Percentiles rank a stretch among this genome's conserved stretches.
Evolutionary conservation across 495 filamentous ascomycete species (phyloP).

Genomic region (Talaromyces nanjingensis): DNA sequence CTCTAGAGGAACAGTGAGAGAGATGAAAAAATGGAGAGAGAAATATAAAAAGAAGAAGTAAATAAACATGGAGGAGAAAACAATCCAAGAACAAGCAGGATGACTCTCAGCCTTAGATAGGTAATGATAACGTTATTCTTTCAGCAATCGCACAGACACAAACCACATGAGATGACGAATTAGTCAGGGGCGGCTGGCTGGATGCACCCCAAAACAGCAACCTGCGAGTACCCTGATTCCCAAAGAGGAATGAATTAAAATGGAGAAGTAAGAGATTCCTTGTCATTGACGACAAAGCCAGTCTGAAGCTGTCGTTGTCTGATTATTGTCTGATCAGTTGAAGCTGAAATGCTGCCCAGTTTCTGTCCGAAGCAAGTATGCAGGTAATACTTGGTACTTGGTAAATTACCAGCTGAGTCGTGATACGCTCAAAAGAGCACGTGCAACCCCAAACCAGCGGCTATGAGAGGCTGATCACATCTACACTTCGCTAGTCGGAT

Average conservation of each 20-base stretch:
- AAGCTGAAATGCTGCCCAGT: neutral
- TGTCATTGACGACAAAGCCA: neutral
- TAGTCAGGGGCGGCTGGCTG: constrained; percentile 1
- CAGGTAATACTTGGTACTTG: neutral
- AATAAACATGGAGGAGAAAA: neutral
- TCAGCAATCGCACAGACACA: neutral
- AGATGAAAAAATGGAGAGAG: neutral
- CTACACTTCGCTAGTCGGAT: neutral
- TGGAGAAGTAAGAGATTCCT: neutral
- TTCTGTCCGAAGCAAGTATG: neutral
- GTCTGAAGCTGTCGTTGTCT: neutral
- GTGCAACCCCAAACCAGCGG: neutral
- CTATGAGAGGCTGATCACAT: neutral
- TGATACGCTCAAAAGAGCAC: neutral
- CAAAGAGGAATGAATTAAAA: neutral
- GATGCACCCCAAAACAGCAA: neutral
- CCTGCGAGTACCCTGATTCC: neutral
- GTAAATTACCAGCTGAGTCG: neutral
- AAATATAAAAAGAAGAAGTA: neutral
- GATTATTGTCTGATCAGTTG: neutral
- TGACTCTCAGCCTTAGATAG: neutral
- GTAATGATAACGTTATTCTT: neutral
- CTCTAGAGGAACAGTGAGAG: neutral
- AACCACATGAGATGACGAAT: neutral
- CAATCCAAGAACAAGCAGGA: neutral